Percentiles rank a stretch among this genome's conserved stretches.
phyloP scores from a whole-genome alignment of 1,284 basidiomycete genomes.

The Tylopilus sp. region DNA sequence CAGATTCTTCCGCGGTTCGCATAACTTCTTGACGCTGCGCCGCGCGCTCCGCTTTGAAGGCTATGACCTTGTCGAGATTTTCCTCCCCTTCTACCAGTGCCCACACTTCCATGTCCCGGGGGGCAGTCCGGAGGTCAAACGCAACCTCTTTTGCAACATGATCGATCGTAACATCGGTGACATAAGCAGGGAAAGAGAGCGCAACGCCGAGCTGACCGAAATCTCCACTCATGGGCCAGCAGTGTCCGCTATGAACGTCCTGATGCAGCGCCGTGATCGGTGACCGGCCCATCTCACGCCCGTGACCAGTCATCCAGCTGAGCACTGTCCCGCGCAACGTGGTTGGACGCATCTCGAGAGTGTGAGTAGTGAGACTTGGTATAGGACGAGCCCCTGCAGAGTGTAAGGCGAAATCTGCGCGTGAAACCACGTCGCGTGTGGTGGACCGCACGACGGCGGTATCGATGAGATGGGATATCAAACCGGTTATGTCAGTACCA shows the following conservation, averaged over 20 bases:
- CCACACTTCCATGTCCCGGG: conserved; percentile 87
- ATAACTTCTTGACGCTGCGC: conserved; percentile 31
- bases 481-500: conserved; percentile 69
- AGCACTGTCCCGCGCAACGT: conserved; percentile 43
- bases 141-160: conserved; percentile 81
- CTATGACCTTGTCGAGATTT: conserved; percentile 58
- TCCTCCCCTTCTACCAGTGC: conserved; percentile 74
- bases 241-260: conserved; percentile 77
- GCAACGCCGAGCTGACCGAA: conserved; percentile 80
- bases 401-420: conserved; percentile 82
- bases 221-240: conserved; percentile 87
- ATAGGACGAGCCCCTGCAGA: conserved; percentile 80
- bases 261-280: conserved; percentile 85
- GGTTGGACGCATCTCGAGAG: conserved; percentile 61
- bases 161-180: conserved; percentile 83
- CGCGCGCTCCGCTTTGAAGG: conserved; percentile 45
- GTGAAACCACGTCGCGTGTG: conserved; percentile 77
- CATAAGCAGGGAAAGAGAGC: conserved; percentile 64
- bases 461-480: conserved; percentile 75
- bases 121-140: conserved; percentile 76
- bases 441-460: conserved; percentile 57
- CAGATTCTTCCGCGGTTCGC: conserved; percentile 38
- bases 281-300: conserved; percentile 67
- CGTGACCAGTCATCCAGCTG: conserved; percentile 56
- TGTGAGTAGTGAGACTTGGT: conserved; percentile 76